A percentile compares a stretch with the other conserved stretches of the same genome.
These are phyloP conservation scores for Cystoderma amianthinum DNA, from an alignment of 768 basidiomycete genomes.

Conservation along the genomic window DNA sequence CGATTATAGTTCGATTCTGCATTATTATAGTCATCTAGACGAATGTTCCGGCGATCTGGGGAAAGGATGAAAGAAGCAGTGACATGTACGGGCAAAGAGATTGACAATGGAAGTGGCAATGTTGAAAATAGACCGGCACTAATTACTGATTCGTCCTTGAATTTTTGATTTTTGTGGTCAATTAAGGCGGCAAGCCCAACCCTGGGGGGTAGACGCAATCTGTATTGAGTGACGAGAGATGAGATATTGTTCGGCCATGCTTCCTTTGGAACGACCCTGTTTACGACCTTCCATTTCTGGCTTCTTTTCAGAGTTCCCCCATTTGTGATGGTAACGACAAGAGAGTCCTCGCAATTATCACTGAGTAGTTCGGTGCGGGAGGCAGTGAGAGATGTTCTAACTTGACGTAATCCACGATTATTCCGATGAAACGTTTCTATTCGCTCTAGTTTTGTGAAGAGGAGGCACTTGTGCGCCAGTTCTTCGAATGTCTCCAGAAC, in stretches of 20 bases:
- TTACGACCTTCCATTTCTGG: neutral
- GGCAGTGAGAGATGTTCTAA: neutral
- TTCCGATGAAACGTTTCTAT: conserved; percentile 20
- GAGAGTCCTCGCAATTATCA: neutral
- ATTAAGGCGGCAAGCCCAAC: conserved; percentile 24
- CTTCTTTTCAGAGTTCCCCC: neutral
- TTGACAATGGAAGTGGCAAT: conserved; percentile 32
- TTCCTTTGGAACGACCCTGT: neutral
- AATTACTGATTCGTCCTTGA: conserved; percentile 1
- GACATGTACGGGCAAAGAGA: conserved; percentile 36
- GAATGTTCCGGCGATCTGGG: conserved; percentile 35
- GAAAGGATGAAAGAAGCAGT: conserved; percentile 40
- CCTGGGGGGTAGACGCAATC: conserved; percentile 13
- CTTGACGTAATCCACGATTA: neutral
- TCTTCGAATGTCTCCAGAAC: conserved; percentile 14
- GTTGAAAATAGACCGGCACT: conserved; percentile 31
- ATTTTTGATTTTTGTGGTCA: conserved; percentile 3
- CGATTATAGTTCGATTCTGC: conserved; percentile 31
- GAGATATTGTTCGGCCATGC: conserved; percentile 6
- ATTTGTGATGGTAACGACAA: neutral
- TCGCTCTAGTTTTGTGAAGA: conserved; percentile 30
- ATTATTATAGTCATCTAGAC: conserved; percentile 27
- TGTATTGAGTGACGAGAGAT: conserved; percentile 10
- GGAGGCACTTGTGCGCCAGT: conserved; percentile 23
- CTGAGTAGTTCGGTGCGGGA: neutral